Evolutionary conservation across 2,329 filamentous ascomycete genomes (phyloP), one percentile per base, ranked within the genome.

Genomic region (Nemania serpens): DNA sequence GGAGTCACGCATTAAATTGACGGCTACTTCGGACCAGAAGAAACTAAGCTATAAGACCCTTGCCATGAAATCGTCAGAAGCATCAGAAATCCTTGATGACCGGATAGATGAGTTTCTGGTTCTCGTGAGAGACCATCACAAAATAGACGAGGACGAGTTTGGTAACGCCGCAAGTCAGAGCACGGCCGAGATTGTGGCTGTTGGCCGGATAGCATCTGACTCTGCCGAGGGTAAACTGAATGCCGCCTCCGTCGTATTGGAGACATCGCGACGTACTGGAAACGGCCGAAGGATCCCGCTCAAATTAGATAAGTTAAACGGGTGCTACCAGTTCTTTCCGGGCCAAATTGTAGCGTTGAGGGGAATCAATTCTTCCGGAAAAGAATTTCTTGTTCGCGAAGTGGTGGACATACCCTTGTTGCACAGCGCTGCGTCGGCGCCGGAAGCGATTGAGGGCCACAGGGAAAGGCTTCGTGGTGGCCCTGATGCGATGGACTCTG

Each of bases 61-160:
- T 82, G 90, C 91, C 2, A 97, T 98, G 93, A 96, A 97, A 71
- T 82, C 95, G 6, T 93, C 91, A 5, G 93, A 97, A 74, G 88
- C 92, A 0, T 96, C 94, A 4, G 93, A 97, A 75, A 91, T 97
- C 46, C 83, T 98, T 7, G 95, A 99, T 76, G 94, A 98, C 76
- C 85, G 93, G 69, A 97, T 99, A 78, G 93, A 98, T 69, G 92
- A 93, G 64, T 97, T 97, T 70, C 83, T 87, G 61, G 78, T 81
- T n/a, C 75, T 93, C 1, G 82, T 96, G 5, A 88, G 91, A 76
- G 85, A 89, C 58, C 82, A 93, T 66, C 86, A 96, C 75, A 81
- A 84, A 13, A 80, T 97, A 5, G 91, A 95, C 17, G 89, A 95
- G 61, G 84, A 85, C 17, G 89, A 86, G 0, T 96, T 99, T 74